Conservation (phyloP, 2,329 filamentous ascomycete genomes). For the Lizonia empirigonia region DNA sequence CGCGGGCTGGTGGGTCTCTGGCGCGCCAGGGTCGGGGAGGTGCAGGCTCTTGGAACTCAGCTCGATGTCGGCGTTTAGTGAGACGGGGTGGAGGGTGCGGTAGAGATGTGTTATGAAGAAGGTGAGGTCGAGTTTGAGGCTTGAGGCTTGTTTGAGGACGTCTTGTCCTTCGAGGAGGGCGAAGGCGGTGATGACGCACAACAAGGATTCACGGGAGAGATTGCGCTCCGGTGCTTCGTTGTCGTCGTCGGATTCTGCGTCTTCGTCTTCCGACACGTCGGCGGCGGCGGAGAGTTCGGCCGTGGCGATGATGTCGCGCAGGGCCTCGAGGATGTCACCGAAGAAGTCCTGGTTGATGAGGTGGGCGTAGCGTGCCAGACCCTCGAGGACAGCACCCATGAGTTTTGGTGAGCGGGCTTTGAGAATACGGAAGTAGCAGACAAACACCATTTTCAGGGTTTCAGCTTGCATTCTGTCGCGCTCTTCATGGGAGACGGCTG, state of each 20-base stretch:
- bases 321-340: slow-evolving; percentile 88
- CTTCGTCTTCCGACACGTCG: slow-evolving; percentile 51
- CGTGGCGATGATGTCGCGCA: slow-evolving; percentile 88
- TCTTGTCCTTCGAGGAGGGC: slow-evolving; percentile 96
- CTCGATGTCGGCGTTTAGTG: slow-evolving; percentile 85
- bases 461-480: slow-evolving; percentile 93
- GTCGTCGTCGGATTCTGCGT: slow-evolving; percentile 56
- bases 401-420: slow-evolving; percentile 80
- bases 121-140: slow-evolving; percentile 86
- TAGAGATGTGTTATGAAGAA: slow-evolving; percentile 97
- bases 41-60: slow-evolving; percentile 75
- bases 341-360: slow-evolving; percentile 99
- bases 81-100: slow-evolving; percentile 77
- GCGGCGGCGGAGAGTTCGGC: slow-evolving; percentile 60
- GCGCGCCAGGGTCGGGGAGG: slow-evolving; percentile 67
- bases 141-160: slow-evolving; percentile 78
- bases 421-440: slow-evolving; percentile 90
- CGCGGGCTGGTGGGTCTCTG: slow-evolving; percentile 47
- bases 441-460: slow-evolving; percentile 94
- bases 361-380: slow-evolving; percentile 89
- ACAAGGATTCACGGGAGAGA: slow-evolving; percentile 85
- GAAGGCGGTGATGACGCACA: slow-evolving; percentile 95
- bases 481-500: slow-evolving; percentile 88
- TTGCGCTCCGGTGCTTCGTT: slow-evolving; percentile 57
- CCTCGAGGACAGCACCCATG: slow-evolving; percentile 97